phyloP scores from a whole-genome alignment of 805 yeast genomes.

The Metschnikowia picachoensis region DNA sequence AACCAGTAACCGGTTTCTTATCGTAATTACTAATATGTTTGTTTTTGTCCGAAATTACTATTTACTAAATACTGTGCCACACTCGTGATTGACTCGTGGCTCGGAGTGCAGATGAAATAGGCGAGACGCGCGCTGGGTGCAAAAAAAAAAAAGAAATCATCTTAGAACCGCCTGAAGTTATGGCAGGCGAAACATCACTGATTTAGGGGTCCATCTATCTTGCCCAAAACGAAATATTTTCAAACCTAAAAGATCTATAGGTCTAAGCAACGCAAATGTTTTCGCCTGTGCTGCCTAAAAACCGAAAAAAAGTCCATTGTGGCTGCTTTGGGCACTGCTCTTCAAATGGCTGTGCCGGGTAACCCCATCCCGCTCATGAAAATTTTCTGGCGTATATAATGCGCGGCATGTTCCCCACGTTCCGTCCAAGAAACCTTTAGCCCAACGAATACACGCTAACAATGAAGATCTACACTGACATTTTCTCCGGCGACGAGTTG shows the following conservation, averaged over 20 bases:
- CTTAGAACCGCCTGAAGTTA: not conserved
- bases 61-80: no score
- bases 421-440: not conserved
- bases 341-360: conserved; percentile 11
- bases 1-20: no score
- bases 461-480: conserved; percentile 55
- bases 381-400: conserved; percentile 15
- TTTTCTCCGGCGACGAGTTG: conserved; percentile 91
- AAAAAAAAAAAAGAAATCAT: conserved; percentile 3
- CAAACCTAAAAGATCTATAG: no score
- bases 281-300: no score
- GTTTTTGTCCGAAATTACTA: no score
- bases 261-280: no score
- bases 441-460: conserved; percentile 7
- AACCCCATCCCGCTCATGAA: conserved; percentile 17
- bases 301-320: no score
- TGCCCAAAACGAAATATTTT: no score
- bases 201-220: not conserved
- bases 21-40: no score
- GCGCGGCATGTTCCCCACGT: not conserved
- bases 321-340: no score
- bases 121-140: conserved; percentile 2
- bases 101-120: not conserved
- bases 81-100: no score
- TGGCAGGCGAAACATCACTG: no score